These are phyloP conservation scores for Globisporangium spiculum DNA, from an alignment of 352 stramenopile genomes.

Conservation along the genomic window DNA sequence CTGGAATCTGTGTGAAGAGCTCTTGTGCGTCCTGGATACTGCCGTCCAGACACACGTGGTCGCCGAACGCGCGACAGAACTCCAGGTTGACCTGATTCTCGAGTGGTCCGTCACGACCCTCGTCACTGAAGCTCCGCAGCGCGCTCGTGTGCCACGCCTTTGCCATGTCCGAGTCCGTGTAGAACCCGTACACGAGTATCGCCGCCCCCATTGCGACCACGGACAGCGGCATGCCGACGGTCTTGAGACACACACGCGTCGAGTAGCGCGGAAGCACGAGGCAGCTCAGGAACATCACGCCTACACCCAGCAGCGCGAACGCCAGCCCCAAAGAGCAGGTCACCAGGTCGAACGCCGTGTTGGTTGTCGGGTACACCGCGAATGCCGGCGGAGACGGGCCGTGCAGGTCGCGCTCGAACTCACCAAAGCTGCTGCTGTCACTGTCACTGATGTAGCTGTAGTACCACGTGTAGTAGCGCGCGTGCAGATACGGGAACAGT, in stretches of 20 bases:
- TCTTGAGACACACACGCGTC: constrained; percentile 15
- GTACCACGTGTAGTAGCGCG: constrained; percentile 3
- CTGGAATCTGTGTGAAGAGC: constrained; percentile 11
- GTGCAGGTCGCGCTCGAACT: background rate
- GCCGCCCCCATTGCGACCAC: constrained; percentile 14
- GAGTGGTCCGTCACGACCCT: constrained; percentile 7
- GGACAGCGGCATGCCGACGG: constrained; percentile 15
- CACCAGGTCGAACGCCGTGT: constrained; percentile 21
- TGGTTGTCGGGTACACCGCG: background rate
- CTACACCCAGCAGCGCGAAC: constrained; percentile 20
- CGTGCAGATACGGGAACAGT: constrained; percentile 26
- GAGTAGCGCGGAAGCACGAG: constrained; percentile 14
- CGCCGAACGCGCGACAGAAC: constrained; percentile 20
- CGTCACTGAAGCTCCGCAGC: constrained; percentile 1
- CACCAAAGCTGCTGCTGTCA: background rate
- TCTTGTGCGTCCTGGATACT: background rate
- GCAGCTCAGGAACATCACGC: constrained; percentile 24
- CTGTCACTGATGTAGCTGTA: background rate
- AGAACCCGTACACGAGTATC: constrained; percentile 16
- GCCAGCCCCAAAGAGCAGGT: constrained; percentile 15
- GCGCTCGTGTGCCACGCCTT: constrained; percentile 1
- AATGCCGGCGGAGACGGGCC: background rate
- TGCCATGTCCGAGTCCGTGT: background rate
- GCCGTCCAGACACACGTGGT: constrained; percentile 10
- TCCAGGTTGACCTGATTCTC: constrained; percentile 21